Percentiles rank a stretch among this genome's conserved stretches.
phyloP scores from a whole-genome alignment of 2,329 filamentous ascomycete genomes.

The Alternaria brassicicola region DNA sequence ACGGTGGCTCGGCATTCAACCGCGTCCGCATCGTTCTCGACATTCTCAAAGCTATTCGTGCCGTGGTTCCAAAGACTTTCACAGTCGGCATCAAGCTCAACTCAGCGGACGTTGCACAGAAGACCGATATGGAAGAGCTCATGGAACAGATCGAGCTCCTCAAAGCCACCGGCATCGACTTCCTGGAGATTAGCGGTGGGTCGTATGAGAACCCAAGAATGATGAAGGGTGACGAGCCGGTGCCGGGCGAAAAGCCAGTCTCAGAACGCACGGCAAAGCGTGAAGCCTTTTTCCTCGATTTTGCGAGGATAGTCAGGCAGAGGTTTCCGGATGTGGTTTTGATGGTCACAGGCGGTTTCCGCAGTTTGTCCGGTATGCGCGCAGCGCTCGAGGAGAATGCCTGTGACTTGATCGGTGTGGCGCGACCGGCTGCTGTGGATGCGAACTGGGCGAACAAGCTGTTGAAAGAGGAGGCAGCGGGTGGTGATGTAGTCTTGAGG shows the following conservation, averaged over 20 bases:
- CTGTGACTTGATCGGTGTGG: slow-evolving; percentile 26
- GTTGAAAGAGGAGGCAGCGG: slow-evolving; percentile 9
- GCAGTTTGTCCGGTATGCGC: slow-evolving; percentile 62
- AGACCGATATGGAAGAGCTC: slow-evolving; percentile 54
- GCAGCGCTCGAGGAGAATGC: slow-evolving; percentile 54
- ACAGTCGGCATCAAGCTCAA: slow-evolving; percentile 59
- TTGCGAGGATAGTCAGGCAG: slow-evolving; percentile 59
- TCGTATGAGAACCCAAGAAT: slow-evolving; percentile 31
- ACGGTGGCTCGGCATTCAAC: slow-evolving; percentile 56
- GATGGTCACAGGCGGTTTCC: slow-evolving; percentile 65
- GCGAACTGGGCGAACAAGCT: slow-evolving; percentile 15
- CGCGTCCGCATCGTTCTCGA: slow-evolving; percentile 55
- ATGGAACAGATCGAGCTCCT: slow-evolving; percentile 64
- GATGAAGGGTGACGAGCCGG: slow-evolving; percentile 5
- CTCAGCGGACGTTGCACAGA: slow-evolving; percentile 54
- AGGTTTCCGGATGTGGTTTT: slow-evolving; percentile 44
- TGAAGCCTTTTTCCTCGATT: slow-evolving; percentile 73
- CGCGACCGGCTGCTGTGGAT: slow-evolving; percentile 18
- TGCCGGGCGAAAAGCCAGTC: not conserved
- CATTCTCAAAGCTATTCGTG: slow-evolving; percentile 52
- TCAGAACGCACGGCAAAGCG: slow-evolving; percentile 57
- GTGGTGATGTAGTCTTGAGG: not conserved
- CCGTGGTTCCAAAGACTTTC: slow-evolving; percentile 51
- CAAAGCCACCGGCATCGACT: slow-evolving; percentile 62
- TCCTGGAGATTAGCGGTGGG: slow-evolving; percentile 71